Evolutionary conservation across 345 rosid genomes (phyloP).

Genomic region (Citrus australasica): DNA sequence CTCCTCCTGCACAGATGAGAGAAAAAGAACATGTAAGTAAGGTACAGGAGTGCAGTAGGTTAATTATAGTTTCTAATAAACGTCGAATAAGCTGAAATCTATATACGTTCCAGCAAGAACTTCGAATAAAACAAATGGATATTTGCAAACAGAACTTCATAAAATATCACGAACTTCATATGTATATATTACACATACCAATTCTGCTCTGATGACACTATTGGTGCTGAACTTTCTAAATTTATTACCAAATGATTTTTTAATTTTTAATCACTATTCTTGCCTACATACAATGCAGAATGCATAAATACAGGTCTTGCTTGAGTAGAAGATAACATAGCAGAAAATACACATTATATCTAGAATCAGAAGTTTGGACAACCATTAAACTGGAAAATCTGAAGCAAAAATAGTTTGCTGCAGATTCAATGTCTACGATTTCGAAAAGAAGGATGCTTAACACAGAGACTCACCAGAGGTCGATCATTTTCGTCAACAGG

Average conservation of each 20-base stretch:
- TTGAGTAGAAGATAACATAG: too few species aligned
- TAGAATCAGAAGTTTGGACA: neutral
- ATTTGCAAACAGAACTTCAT: neutral
- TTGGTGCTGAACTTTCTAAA: neutral
- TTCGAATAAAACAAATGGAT: neutral
- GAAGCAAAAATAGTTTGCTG: neutral
- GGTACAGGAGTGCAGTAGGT: neutral
- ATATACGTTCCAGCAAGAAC: constrained; percentile 1
- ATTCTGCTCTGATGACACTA: neutral
- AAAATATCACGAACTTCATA: neutral
- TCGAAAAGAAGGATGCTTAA: neutral
- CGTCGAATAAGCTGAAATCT: neutral
- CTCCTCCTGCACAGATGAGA: constrained; percentile 61
- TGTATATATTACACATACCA: neutral
- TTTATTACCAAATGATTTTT: neutral
- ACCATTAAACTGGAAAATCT: neutral
- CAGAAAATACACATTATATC: neutral
- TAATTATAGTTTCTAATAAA: neutral
- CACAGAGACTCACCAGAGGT: constrained; percentile 61
- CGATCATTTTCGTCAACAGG: constrained; percentile 78
- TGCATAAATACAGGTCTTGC: neutral
- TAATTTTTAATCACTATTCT: neutral
- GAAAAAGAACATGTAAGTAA: constrained; percentile 8
- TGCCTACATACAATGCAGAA: neutral
- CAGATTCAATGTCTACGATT: neutral